Conservation (phyloP, 768 basidiomycete genomes). For the Suillus tomentosus region DNA sequence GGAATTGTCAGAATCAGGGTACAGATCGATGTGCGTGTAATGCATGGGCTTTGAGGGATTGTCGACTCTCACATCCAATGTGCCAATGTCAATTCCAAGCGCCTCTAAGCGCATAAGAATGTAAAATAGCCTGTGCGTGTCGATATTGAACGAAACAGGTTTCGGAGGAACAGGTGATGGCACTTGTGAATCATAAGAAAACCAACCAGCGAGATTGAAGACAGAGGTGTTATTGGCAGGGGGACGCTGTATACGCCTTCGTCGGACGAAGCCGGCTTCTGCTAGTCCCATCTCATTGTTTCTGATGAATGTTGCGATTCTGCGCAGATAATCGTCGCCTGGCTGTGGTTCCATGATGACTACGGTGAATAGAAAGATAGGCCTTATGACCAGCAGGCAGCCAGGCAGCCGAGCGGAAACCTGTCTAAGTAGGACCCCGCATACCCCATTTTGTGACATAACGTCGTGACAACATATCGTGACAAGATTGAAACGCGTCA, state of each 20-base stretch:
- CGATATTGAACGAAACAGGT: constrained; percentile 68
- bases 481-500: constrained; percentile 17
- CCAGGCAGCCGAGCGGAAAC: constrained; percentile 10
- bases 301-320: constrained; percentile 70
- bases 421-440: not conserved
- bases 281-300: constrained; percentile 74
- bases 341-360: constrained; percentile 51
- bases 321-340: constrained; percentile 77
- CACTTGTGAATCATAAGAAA: constrained; percentile 32
- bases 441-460: constrained; percentile 16
- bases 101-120: constrained; percentile 85
- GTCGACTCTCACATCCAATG: constrained; percentile 76
- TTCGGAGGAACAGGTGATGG: constrained; percentile 43
- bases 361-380: constrained; percentile 21
- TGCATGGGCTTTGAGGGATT: constrained; percentile 76
- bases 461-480: constrained; percentile 20
- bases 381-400: constrained; percentile 7
- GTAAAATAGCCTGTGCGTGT: constrained; percentile 87
- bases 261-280: constrained; percentile 54
- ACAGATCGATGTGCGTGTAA: constrained; percentile 57
- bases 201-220: constrained; percentile 68
- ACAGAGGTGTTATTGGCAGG: constrained; percentile 38
- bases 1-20: constrained; percentile 57
- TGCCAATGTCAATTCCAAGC: constrained; percentile 72
- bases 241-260: constrained; percentile 44